Conservation (phyloP, 2,329 filamentous ascomycete species). For the Aspergillus sp. region DNA sequence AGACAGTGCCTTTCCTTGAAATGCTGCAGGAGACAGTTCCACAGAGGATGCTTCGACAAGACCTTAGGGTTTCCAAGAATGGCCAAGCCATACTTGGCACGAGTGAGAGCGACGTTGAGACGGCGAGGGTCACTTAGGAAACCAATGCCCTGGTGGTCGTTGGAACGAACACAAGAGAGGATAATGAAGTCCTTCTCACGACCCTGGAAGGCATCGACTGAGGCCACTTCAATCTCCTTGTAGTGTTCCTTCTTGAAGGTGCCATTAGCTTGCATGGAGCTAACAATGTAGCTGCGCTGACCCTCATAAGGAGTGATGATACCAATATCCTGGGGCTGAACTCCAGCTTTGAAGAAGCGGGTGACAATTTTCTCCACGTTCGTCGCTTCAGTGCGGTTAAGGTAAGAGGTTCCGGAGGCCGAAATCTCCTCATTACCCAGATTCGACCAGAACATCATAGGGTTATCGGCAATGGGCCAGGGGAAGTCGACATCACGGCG, state of each 20-base stretch:
- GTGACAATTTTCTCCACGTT: slow-evolving; percentile 99
- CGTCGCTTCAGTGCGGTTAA: slow-evolving; percentile 94
- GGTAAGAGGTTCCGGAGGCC: slow-evolving; percentile 93
- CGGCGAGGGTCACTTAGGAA: slow-evolving; percentile 97
- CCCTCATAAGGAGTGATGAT: slow-evolving; percentile 99
- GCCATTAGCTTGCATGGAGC: slow-evolving; percentile 97
- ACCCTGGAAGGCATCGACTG: slow-evolving; percentile 97
- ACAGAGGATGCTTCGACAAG: slow-evolving; percentile 93
- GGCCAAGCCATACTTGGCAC: slow-evolving; percentile 93
- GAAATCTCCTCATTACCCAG: slow-evolving; percentile 97
- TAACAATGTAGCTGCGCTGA: slow-evolving; percentile 96
- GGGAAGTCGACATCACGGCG: slow-evolving; percentile 95
- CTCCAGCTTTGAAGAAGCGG: slow-evolving; percentile 96
- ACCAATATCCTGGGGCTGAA: slow-evolving; percentile 90
- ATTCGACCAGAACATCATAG: slow-evolving; percentile 99
- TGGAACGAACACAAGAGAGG: slow-evolving; percentile 94
- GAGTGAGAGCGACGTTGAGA: slow-evolving; percentile 94
- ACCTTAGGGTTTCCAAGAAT: slow-evolving; percentile 98
- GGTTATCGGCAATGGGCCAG: slow-evolving; percentile 89
- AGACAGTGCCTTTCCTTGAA: slow-evolving; percentile 97
- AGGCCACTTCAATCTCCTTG: slow-evolving; percentile 97
- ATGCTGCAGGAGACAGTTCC: slow-evolving; percentile 92
- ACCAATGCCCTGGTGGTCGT: slow-evolving; percentile 98
- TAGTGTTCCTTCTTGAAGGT: slow-evolving; percentile 98
- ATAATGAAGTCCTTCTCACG: slow-evolving; percentile 99